Evolutionary conservation across 2,329 filamentous ascomycete species (phyloP), one percentile per base, ranked within the genome.

Genomic region (Seiridium unicorne): DNA sequence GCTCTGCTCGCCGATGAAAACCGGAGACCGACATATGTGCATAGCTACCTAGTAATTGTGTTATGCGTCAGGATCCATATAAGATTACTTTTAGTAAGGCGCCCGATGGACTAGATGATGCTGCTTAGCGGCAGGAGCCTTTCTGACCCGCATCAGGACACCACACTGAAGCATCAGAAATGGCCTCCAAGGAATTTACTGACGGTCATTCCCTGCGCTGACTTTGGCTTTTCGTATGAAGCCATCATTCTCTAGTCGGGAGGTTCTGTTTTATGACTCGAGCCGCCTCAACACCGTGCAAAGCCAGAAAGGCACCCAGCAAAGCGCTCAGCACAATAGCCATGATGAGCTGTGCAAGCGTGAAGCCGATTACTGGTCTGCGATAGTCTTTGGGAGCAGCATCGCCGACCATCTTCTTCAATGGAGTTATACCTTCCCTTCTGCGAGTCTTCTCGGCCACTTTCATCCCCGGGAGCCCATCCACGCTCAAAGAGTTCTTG

Each of bases 401-500:
- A 1, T 70, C 71, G 0, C 76, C 76, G 2, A 77, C 72, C 73
- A 77, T 76, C 65, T 78, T 78, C 63, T 71, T 68, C 2, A 74
- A 60, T 1, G 76, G 76, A n/a, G 65, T 62, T 38, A 78, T 69
- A 1, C 67, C 62, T 42, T 75, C 68, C 54, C 70, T 58, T 31
- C 68, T 65, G 3, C 66, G 70, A 2, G 69, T 69, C 61, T 69
- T 68, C 36, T 72, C 61, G 1, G 67, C 76, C 18, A 71, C 61
- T 4, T 68, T 65, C 68, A 78, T 73, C 0, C 71, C 74, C 0
- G 76, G 76, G 0, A 78, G 66, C 0, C 74, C 73, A 48, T 78
- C 76, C 56, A 78, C 70, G 49, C 74, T 77, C 63, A 67, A 75
- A 0, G 75, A 68, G 55, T 76, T 78, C 64, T 78, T 78, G 44